Conservation (phyloP, 768 basidiomycete genomes). For the Cantharellus anzutake region DNA sequence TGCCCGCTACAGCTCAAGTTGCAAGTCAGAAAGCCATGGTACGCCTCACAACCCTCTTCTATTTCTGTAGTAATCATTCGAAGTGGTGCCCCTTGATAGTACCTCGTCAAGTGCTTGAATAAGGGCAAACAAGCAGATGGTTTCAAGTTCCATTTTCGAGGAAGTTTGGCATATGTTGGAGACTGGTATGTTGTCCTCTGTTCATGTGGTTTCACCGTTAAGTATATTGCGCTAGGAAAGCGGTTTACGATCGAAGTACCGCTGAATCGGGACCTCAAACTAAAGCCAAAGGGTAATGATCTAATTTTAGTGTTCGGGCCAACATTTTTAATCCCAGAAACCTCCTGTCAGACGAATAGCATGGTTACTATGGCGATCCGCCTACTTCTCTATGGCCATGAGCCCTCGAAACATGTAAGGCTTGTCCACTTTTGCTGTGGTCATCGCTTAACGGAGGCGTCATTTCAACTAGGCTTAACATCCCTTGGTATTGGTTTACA, state of each 20-base stretch:
- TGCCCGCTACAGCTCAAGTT: conserved; percentile 82
- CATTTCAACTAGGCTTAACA: background rate
- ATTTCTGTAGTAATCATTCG: background rate
- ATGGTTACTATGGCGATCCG: conserved; percentile 65
- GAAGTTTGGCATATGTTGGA: conserved; percentile 66
- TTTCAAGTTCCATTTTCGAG: conserved; percentile 55
- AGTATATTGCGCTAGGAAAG: conserved; percentile 28
- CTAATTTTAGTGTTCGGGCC: too few relatives aligned
- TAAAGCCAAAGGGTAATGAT: conserved; percentile 32
- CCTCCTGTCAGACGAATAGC: conserved; percentile 27
- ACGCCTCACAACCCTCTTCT: conserved; percentile 6
- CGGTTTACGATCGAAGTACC: conserved; percentile 49
- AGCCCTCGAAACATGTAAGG: conserved; percentile 51
- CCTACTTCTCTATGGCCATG: conserved; percentile 63
- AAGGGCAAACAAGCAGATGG: conserved; percentile 23
- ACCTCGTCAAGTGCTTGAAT: conserved; percentile 48
- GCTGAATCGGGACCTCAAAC: conserved; percentile 25
- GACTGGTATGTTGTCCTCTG: conserved; percentile 32
- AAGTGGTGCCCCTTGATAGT: conserved; percentile 17
- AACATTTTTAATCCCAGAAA: background rate
- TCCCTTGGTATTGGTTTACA: conserved; percentile 1
- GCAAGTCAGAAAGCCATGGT: conserved; percentile 7
- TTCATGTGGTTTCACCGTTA: background rate
- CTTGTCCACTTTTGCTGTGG: background rate
- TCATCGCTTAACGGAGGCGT: background rate